These are phyloP conservation scores for Ceratobasidium sp. DNA, from an alignment of 1,284 basidiomycete genomes.

Conservation along the genomic window DNA sequence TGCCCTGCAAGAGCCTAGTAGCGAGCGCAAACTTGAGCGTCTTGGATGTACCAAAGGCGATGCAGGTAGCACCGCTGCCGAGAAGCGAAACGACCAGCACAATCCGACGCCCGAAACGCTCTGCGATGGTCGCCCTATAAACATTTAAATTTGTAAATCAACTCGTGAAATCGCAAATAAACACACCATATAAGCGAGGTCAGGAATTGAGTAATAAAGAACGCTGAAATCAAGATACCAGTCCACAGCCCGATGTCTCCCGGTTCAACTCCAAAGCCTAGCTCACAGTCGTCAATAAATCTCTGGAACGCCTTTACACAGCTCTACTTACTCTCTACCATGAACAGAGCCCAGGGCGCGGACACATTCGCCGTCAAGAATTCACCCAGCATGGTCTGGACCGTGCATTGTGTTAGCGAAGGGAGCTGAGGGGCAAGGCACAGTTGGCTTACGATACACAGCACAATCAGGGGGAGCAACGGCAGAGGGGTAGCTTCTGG, in stretches of 20 bases:
- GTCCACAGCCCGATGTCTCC: slow-evolving; percentile 85
- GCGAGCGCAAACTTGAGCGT: slow-evolving; percentile 82
- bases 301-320: not conserved
- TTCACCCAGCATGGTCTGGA: slow-evolving; percentile 76
- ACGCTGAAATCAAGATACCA: slow-evolving; percentile 78
- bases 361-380: slow-evolving; percentile 91
- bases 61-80: slow-evolving; percentile 79
- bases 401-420: no score
- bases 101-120: slow-evolving; percentile 84
- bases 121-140: slow-evolving; percentile 78
- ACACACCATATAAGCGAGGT: slow-evolving; percentile 86
- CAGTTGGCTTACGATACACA: slow-evolving; percentile 72
- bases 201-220: slow-evolving; percentile 67
- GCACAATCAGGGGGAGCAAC: slow-evolving; percentile 82
- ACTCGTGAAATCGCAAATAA: not conserved
- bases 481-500: slow-evolving; percentile 73
- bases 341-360: slow-evolving; percentile 70
- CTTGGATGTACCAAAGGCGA: slow-evolving; percentile 86
- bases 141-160: not conserved
- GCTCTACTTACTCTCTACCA: slow-evolving; percentile 77
- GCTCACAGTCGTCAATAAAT: slow-evolving; percentile 15
- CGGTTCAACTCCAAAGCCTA: slow-evolving; percentile 50
- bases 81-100: slow-evolving; percentile 87
- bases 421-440: not conserved
- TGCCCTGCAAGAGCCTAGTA: slow-evolving; percentile 89